Evolutionary conservation across 768 basidiomycete genomes (phyloP).

Genomic region (Russula virescens): DNA sequence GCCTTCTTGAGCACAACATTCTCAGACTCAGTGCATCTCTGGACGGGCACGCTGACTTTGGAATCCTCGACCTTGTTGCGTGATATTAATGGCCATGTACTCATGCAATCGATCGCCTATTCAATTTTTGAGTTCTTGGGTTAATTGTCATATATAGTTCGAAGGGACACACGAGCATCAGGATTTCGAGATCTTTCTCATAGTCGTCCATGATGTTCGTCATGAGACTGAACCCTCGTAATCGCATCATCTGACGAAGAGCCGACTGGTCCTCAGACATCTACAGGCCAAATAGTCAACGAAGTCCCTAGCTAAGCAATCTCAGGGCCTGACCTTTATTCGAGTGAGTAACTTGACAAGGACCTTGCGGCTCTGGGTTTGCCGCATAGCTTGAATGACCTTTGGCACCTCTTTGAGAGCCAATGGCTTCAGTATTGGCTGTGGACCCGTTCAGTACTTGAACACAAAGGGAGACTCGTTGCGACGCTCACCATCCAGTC

Average conservation of each 20-base stretch:
- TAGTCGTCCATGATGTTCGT: conserved; percentile 81
- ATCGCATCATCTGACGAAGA: conserved; percentile 77
- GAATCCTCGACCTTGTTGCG: conserved; percentile 91
- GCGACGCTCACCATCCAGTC: conserved; percentile 68
- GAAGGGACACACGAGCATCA: conserved; percentile 55
- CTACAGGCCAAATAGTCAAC: conserved; percentile 35
- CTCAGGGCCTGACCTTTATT: conserved; percentile 54
- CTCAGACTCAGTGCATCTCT: conserved; percentile 45
- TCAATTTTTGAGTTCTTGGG: background rate
- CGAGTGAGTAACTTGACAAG: conserved; percentile 78
- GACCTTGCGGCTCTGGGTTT: conserved; percentile 78
- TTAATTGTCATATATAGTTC: background rate
- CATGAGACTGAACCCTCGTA: conserved; percentile 93
- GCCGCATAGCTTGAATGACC: conserved; percentile 85
- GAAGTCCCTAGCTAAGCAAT: background rate
- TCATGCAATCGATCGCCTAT: conserved; percentile 62
- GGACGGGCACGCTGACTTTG: conserved; percentile 54
- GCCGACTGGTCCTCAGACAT: conserved; percentile 79
- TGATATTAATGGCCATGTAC: conserved; percentile 73
- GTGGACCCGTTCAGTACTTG: conserved; percentile 7
- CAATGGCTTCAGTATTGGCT: conserved; percentile 78
- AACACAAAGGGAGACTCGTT: background rate
- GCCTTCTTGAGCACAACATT: conserved; percentile 51
- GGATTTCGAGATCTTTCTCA: conserved; percentile 59
- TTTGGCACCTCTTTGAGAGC: conserved; percentile 79